phyloP scores from a whole-genome alignment of 2,329 filamentous ascomycete species.

The Myriangium duriaei region DNA sequence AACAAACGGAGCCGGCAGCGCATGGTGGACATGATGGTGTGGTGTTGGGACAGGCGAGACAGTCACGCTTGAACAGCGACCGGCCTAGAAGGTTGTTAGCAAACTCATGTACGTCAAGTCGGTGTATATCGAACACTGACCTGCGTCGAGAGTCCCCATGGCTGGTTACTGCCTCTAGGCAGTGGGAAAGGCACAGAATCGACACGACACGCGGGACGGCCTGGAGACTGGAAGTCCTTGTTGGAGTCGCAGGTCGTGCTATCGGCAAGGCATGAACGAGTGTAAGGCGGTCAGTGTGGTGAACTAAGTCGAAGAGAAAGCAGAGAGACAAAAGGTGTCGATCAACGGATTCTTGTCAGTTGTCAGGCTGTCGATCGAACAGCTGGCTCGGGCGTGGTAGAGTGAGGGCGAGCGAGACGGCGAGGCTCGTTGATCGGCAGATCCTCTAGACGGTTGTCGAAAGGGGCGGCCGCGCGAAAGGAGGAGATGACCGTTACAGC shows the following conservation, averaged over 20 bases:
- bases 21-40: conserved; percentile 51
- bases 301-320: background rate
- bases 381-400: conserved; percentile 7
- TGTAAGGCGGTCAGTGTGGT: background rate
- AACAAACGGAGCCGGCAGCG: conserved; percentile 42
- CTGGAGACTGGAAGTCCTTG: too few relatives aligned
- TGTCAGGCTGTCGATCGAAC: conserved; percentile 10
- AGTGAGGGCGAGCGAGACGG: conserved; percentile 1
- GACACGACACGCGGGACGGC: too few relatives aligned
- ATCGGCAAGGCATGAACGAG: background rate
- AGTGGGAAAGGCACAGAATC: too few relatives aligned
- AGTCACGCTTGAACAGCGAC: conserved; percentile 41
- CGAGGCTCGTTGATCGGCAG: background rate
- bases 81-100: conserved; percentile 3
- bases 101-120: too few relatives aligned
- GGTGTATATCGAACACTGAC: too few relatives aligned
- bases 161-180: background rate
- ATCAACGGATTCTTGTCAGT: conserved; percentile 11
- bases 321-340: conserved; percentile 3
- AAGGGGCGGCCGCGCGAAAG: conserved; percentile 2
- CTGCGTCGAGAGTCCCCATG: background rate
- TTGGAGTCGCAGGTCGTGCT: too few relatives aligned
- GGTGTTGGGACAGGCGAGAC: conserved; percentile 42
- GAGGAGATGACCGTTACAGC: conserved; percentile 8
- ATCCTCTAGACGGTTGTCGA: background rate